Conservation (phyloP, 352 stramenopile species). For the Phytophthora constricta region DNA sequence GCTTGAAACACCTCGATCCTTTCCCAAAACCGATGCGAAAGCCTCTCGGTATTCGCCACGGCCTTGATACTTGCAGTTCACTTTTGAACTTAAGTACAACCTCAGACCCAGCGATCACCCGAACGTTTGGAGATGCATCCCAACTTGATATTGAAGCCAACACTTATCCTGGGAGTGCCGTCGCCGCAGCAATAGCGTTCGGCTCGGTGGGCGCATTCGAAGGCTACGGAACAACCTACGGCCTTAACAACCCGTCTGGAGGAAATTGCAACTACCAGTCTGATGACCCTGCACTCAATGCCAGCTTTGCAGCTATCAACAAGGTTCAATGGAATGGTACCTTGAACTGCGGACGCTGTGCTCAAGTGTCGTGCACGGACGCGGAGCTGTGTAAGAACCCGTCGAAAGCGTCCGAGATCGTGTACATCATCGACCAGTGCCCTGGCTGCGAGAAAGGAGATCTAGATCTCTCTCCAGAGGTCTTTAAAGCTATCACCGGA, state of each 20-base stretch:
- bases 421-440: constrained; percentile 32
- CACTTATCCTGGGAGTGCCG: constrained; percentile 9
- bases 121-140: constrained; percentile 14
- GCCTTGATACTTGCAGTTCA: constrained; percentile 9
- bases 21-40: constrained; percentile 18
- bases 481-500: constrained; percentile 29
- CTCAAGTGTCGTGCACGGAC: constrained; percentile 27
- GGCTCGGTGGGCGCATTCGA: constrained; percentile 2
- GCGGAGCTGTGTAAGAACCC: constrained; percentile 7
- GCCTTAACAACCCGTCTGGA: constrained; percentile 18
- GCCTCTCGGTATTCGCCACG: constrained; percentile 11
- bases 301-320: constrained; percentile 30
- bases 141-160: constrained; percentile 4
- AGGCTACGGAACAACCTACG: constrained; percentile 26
- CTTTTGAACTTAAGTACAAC: constrained; percentile 20
- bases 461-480: constrained; percentile 24
- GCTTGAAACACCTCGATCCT: constrained; percentile 21
- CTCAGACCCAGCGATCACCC: background rate
- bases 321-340: constrained; percentile 25
- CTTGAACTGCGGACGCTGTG: constrained; percentile 30
- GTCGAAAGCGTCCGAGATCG: constrained; percentile 19
- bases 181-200: constrained; percentile 13
- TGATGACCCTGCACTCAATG: constrained; percentile 5
- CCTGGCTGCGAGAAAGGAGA: constrained; percentile 25
- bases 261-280: constrained; percentile 34